Percentiles rank a stretch among this genome's conserved stretches.
phyloP scores from a whole-genome alignment of 2,329 filamentous ascomycete genomes.

The Didymosphaeria variabile region DNA sequence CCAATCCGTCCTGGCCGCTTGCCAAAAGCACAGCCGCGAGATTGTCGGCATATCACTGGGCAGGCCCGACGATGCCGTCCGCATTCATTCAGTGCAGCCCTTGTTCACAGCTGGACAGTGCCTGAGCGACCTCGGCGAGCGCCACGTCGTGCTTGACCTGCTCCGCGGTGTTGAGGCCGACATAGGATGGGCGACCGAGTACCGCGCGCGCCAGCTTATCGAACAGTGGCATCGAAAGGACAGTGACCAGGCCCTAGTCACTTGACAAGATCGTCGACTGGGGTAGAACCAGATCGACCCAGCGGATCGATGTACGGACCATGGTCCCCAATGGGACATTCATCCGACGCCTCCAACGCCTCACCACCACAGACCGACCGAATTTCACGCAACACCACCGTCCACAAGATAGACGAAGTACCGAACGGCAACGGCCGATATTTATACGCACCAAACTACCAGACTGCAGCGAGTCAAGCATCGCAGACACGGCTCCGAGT shows the following conservation, averaged over 20 bases:
- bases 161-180: constrained; percentile 69
- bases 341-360: not conserved
- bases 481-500: not conserved
- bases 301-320: not conserved
- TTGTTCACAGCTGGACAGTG: constrained; percentile 71
- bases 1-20: constrained; percentile 64
- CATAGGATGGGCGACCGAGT: constrained; percentile 70
- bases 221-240: constrained; percentile 57
- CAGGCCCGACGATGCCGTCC: constrained; percentile 64
- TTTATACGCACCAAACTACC: not conserved
- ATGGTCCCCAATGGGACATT: not conserved
- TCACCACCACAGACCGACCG: not conserved
- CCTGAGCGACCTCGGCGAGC: constrained; percentile 63
- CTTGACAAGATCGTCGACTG: constrained; percentile 6
- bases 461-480: not conserved
- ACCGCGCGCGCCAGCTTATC: constrained; percentile 64
- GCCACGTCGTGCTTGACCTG: constrained; percentile 63
- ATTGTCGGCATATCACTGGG: constrained; percentile 69
- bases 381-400: not conserved
- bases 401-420: not conserved
- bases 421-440: not conserved
- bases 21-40: constrained; percentile 66
- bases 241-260: constrained; percentile 23
- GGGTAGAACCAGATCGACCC: constrained; percentile 1
- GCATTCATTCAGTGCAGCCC: constrained; percentile 67